These are phyloP conservation scores for Citrus reticulata DNA, from an alignment of 345 rosid genomes.

Conservation along the genomic window DNA sequence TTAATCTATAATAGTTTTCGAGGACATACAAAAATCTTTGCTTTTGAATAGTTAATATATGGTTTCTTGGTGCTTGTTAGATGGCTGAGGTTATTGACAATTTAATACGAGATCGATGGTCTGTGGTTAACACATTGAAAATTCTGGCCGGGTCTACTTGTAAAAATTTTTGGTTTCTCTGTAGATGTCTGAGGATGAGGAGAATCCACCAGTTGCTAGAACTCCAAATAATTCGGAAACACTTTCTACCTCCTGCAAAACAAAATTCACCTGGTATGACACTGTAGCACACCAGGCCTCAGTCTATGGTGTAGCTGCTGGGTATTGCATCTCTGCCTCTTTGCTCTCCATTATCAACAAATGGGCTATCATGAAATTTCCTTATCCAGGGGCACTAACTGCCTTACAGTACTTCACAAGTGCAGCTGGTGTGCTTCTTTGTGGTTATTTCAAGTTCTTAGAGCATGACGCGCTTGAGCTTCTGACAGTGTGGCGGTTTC, in stretches of 20 bases:
- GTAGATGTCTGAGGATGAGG: slow-evolving; percentile 50
- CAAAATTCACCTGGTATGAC: slow-evolving; percentile 38
- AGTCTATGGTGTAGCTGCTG: slow-evolving; percentile 78
- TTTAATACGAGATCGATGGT: background rate
- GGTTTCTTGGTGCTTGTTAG: background rate
- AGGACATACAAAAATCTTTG: background rate
- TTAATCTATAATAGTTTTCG: background rate
- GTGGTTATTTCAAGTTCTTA: slow-evolving; percentile 52
- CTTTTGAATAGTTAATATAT: background rate
- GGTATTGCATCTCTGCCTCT: slow-evolving; percentile 93
- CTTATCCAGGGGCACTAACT: slow-evolving; percentile 93
- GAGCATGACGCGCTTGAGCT: slow-evolving; percentile 72
- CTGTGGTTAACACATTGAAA: background rate
- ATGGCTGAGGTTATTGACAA: background rate
- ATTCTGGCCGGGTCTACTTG: background rate
- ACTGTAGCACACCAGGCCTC: slow-evolving; percentile 53
- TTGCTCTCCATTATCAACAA: slow-evolving; percentile 94
- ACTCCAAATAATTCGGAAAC: slow-evolving; percentile 19
- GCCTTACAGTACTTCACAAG: slow-evolving; percentile 92
- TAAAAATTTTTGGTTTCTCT: background rate
- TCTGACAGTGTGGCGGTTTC: slow-evolving; percentile 87
- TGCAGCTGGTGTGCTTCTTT: slow-evolving; percentile 71
- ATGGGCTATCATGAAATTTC: slow-evolving; percentile 97
- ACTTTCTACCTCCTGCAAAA: slow-evolving; percentile 6
- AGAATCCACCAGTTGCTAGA: slow-evolving; percentile 30